phyloP scores from a whole-genome alignment of 257 asterid species.

The Galeopsis tetrahit region DNA sequence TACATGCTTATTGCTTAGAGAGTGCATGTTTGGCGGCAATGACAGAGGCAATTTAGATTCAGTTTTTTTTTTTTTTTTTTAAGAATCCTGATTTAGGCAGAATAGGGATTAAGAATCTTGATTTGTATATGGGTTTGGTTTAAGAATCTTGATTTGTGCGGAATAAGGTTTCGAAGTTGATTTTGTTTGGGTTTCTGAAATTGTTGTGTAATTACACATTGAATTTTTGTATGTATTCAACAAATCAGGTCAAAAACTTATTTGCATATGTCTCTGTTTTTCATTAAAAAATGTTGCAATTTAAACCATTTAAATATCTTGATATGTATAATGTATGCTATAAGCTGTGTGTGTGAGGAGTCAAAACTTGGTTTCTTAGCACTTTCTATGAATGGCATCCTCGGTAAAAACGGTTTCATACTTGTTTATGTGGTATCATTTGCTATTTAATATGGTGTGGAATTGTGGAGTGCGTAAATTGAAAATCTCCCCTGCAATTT shows the following conservation, averaged over 20 bases:
- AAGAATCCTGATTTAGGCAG: no score
- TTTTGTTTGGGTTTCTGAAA: conserved; percentile 2
- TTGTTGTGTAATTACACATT: not conserved
- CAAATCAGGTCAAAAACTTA: not conserved
- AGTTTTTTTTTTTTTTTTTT: no score
- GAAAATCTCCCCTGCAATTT: not conserved
- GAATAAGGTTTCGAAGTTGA: not conserved
- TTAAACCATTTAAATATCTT: not conserved
- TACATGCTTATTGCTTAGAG: no score
- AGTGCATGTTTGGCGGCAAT: no score
- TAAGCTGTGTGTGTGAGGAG: not conserved
- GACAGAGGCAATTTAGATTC: no score
- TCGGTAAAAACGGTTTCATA: not conserved
- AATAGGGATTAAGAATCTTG: no score
- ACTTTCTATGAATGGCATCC: not conserved
- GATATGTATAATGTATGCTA: not conserved
- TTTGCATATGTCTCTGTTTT: not conserved
- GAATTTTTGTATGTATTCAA: not conserved
- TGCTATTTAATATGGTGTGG: not conserved
- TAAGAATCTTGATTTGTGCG: conserved; percentile 14
- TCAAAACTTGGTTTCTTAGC: not conserved
- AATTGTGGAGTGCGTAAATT: conserved; percentile 10
- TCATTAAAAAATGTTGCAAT: not conserved
- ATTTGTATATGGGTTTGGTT: no score
- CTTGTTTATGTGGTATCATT: not conserved